Base-by-base conservation (phyloP, 176 grass and related monocot genomes). In the Lolium perenne region DNA sequence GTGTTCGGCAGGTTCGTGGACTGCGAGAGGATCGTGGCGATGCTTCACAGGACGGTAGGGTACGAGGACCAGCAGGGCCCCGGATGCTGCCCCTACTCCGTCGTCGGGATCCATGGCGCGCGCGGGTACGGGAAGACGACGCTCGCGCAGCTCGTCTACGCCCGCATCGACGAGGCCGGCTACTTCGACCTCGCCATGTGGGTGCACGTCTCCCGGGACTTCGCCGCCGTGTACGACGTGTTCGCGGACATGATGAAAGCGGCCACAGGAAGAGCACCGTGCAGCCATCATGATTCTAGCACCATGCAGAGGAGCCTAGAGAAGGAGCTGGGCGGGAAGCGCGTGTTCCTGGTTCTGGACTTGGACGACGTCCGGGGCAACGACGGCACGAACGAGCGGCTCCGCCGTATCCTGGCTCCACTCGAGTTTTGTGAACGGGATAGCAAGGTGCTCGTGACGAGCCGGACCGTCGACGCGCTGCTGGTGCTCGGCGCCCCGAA, bases 131-230 rank as follows among this genome's bases (percentile, higher is more conserved):
- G 63, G 63, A 66, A 66, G 63, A 66, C 63, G 63, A 66, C 63
- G 63, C 63, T 66, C 13, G 63, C 63, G 26, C 63, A 66, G 63
- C 63, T 66, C 26, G 63, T 66, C 26, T 38, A 66, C 63, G 13
- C 63, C 26, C 63, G 63, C 63, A 29, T 66, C 26, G 26, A 66
- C 13, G 6, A 38, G 26, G 63, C 26, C 6, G 13, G 63, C 63
- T 66, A 66, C 63, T 66, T 66, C 63, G 63, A 66, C 63, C 63
- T 66, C 63, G 63, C 63, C 63, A 66, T 66, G 63, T 66, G 63
- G 63, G 63, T 66, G 26, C 29, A 66, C 63, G 63, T 66, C 63
- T 35, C 63, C 63, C 32, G 14, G 26, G 63, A 66, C 26, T 66
- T 66, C 63, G 6, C 63, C 63, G 21, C 21, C 59, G 63, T 66